phyloP scores from a whole-genome alignment of 179 eudicot species.

The Spinacia oleracea region DNA sequence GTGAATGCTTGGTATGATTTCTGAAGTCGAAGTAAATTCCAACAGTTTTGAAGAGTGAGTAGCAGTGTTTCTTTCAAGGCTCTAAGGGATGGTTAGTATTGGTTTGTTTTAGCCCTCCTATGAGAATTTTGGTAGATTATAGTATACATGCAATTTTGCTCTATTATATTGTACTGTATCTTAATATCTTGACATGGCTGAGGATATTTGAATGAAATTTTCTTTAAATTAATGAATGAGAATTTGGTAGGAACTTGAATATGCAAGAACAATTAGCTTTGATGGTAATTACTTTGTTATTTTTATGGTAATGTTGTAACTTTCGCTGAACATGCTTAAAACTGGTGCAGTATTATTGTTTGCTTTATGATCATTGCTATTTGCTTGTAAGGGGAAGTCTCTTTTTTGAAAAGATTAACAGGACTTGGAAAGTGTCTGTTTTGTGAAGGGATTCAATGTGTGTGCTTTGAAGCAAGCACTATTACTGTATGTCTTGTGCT shows the following conservation, averaged over 20 bases:
- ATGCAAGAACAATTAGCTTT: neutral
- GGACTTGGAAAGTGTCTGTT: no score
- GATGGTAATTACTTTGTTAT: no score
- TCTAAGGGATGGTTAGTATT: neutral
- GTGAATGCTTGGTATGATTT: neutral
- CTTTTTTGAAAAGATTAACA: no score
- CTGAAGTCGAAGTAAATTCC: neutral
- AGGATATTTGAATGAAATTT: neutral
- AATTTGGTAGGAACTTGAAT: neutral
- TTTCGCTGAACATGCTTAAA: no score
- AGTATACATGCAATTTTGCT: conserved; percentile 6
- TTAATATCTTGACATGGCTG: neutral
- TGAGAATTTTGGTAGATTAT: neutral
- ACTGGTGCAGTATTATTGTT: no score
- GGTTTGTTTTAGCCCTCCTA: neutral
- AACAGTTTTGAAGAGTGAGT: neutral
- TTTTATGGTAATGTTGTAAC: no score
- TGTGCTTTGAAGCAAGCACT: no score
- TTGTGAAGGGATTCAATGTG: no score
- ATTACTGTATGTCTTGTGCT: no score
- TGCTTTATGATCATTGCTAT: no score
- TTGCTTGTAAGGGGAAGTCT: no score
- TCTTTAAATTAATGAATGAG: neutral
- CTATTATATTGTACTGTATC: neutral
- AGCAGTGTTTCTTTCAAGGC: neutral